These are phyloP conservation scores for Rhodamnia rubescens DNA, from an alignment of 345 rosid genomes.

Conservation along the genomic window DNA sequence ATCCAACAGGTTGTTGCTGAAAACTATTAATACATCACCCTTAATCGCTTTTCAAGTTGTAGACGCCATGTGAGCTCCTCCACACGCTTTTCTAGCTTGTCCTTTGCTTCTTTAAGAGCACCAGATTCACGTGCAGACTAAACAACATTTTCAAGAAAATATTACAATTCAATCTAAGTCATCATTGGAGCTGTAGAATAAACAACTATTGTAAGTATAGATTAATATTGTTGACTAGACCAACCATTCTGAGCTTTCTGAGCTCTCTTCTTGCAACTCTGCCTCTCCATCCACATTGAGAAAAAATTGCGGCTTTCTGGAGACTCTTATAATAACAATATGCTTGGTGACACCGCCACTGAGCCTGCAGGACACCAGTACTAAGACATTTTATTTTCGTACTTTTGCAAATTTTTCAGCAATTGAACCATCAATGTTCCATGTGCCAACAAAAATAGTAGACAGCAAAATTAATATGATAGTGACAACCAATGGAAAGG, in stretches of 20 bases:
- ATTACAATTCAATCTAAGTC: not conserved
- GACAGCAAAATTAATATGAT: not conserved
- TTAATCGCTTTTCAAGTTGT: slow-evolving; percentile 84
- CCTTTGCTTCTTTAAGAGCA: slow-evolving; percentile 90
- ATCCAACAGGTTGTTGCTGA: not conserved
- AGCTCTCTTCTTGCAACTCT: slow-evolving; percentile 93
- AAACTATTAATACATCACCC: slow-evolving; percentile 35
- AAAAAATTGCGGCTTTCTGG: slow-evolving; percentile 59
- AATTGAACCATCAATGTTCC: not conserved
- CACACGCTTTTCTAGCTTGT: slow-evolving; percentile 91
- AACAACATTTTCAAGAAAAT: not conserved
- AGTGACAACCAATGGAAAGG: not conserved
- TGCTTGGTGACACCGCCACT: slow-evolving; percentile 52
- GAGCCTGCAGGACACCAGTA: slow-evolving; percentile 37
- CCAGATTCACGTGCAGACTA: slow-evolving; percentile 97
- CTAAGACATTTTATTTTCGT: not conserved
- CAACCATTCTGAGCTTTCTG: slow-evolving; percentile 84
- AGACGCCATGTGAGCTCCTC: slow-evolving; percentile 98
- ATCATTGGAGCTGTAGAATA: not conserved
- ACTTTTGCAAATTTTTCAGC: not conserved
- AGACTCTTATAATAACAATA: slow-evolving; percentile 72
- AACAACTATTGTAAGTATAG: not conserved
- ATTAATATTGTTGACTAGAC: not conserved
- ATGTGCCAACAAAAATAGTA: not conserved
- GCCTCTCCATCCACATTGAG: slow-evolving; percentile 98